Evolutionary conservation across 441 rosid genomes (phyloP), one percentile per base, ranked within the genome.

Genomic region (Capsella rubella): DNA sequence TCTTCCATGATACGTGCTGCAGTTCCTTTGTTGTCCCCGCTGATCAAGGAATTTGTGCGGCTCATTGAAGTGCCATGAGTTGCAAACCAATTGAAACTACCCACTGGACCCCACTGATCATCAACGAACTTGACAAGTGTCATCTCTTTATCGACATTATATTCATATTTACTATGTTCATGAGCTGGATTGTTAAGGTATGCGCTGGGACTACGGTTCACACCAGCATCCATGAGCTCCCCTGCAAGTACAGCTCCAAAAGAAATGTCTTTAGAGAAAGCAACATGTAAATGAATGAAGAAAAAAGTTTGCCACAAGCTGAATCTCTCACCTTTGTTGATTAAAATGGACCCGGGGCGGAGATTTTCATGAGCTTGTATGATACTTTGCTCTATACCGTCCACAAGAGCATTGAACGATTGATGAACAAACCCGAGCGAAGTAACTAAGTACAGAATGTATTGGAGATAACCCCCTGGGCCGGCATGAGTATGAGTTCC

Each of bases 11-110:
- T 81, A 60, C 99, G 86, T 9, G 97, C 95, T 67, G 95, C 99
- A 66, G 97, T 87, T n/a, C 97, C 99, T 83, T 94, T 94, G 86
- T 94, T 94, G 80, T 94, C 99, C 73, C 99, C 97, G 79, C 97
- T 90, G 63, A 92, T 87, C 83, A 90, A 82, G 27, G 97, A 83
- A 87, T 94, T 90, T 73, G 94, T 71, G 62, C 99, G 97, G 64
- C 97, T 89, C 99, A 92, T 94, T 67, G 97, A 94, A 67, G 99
- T 92, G 71, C 99, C 99, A 76, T 94, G 97, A 58, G 97, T 94
- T 34, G 98, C 92, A 85, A 94, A 94, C 97, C 95, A 91, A 76
- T 90, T 91, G 83, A 94, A 91, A 84, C 96, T 89, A 59, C 97
- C 97, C 18, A 92, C 83, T 15, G 99, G 89, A 57, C 97, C 97